Percentiles rank a stretch among this genome's conserved stretches.
phyloP scores from a whole-genome alignment of 2,329 filamentous ascomycete genomes.

The Teratosphaeria epicoccoides region DNA sequence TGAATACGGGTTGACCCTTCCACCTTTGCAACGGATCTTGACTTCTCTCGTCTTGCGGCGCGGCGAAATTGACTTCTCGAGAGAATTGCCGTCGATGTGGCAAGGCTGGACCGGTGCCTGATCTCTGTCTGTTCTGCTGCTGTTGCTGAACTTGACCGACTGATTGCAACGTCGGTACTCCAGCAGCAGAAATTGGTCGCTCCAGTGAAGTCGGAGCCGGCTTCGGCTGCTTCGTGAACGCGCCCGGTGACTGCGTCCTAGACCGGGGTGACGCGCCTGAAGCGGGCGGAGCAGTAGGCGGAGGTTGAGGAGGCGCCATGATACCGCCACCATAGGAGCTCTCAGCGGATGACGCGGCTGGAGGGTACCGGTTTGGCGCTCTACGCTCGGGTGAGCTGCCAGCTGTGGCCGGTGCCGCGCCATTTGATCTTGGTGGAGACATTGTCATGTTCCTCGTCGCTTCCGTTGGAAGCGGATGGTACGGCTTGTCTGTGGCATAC shows the following conservation, averaged over 20 bases:
- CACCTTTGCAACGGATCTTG: conserved; percentile 75
- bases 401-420: conserved; percentile 6
- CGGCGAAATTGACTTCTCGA: conserved; percentile 44
- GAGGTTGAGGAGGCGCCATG: background rate
- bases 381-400: conserved; percentile 2
- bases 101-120: conserved; percentile 16
- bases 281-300: background rate
- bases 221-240: conserved; percentile 39
- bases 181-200: conserved; percentile 46
- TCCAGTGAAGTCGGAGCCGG: conserved; percentile 35
- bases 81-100: conserved; percentile 34
- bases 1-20: conserved; percentile 79
- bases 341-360: background rate
- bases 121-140: conserved; percentile 1
- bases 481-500: conserved; percentile 31
- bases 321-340: background rate
- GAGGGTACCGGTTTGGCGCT: conserved; percentile 3
- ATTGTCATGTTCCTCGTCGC: conserved; percentile 11
- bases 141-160: background rate
- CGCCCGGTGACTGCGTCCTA: conserved; percentile 50
- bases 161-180: background rate
- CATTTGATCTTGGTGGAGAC: conserved; percentile 30
- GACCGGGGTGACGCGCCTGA: conserved; percentile 35
- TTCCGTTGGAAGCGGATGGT: conserved; percentile 16
- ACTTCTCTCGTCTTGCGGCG: conserved; percentile 45